Conservation (phyloP, 768 basidiomycete genomes). For the Kwoniella sp. region DNA sequence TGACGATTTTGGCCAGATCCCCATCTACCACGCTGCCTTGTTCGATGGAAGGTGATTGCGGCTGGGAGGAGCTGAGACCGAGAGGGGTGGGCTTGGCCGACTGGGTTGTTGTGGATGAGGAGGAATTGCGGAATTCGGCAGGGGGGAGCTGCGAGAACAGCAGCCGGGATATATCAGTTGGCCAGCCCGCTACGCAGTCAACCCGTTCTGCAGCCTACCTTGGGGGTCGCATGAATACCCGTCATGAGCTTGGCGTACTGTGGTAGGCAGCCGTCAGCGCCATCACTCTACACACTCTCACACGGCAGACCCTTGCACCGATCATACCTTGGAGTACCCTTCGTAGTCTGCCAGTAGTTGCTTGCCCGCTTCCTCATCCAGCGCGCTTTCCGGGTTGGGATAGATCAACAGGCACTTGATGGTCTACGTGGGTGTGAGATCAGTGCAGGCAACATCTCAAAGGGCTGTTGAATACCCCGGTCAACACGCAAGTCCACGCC, state of each 20-base stretch:
- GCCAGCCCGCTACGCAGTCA: not conserved
- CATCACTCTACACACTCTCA: not conserved
- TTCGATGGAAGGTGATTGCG: conserved; percentile 24
- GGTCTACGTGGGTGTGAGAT: too few species aligned
- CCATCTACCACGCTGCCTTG: conserved; percentile 7
- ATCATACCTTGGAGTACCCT: conserved; percentile 63
- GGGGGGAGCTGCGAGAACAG: conserved; percentile 11
- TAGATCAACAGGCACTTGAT: conserved; percentile 94
- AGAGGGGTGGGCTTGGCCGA: conserved; percentile 27
- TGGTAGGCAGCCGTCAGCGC: not conserved
- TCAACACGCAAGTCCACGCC: not conserved
- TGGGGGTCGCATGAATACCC: conserved; percentile 82
- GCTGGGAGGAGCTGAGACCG: conserved; percentile 22
- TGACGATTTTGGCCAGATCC: conserved; percentile 13
- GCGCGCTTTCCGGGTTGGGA: conserved; percentile 91
- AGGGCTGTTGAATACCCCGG: too few species aligned
- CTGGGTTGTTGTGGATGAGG: conserved; percentile 10
- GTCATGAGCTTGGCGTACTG: conserved; percentile 81
- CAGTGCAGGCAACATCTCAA: too few species aligned
- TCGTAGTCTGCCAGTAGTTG: conserved; percentile 80
- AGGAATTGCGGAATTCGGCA: conserved; percentile 9
- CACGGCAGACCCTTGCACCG: too few species aligned
- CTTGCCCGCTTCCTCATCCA: conserved; percentile 95
- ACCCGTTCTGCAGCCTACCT: conserved; percentile 51
- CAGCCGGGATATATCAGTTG: conserved; percentile 8